These are phyloP conservation scores for Corinectria fuckeliana DNA, from an alignment of 2,329 filamentous ascomycete genomes.

Conservation along the genomic window DNA sequence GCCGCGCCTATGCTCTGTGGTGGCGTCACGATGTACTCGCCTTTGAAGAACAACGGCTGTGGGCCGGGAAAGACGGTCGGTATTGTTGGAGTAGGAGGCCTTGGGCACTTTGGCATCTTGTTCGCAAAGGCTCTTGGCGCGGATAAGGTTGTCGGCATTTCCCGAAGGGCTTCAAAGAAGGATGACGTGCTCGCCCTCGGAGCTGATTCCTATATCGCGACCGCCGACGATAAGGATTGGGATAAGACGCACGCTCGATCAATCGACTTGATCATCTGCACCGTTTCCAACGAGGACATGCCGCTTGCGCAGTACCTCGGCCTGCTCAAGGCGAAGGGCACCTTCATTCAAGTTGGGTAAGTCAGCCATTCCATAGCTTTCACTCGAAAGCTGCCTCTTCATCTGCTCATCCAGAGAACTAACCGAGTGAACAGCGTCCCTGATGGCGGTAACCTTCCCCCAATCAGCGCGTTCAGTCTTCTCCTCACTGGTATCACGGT, in stretches of 20 bases:
- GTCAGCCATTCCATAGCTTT: neutral
- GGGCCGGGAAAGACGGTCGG: constrained; percentile 78
- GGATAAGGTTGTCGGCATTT: constrained; percentile 61
- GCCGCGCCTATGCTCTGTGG: constrained; percentile 85
- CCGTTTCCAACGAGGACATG: constrained; percentile 49
- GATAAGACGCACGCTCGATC: constrained; percentile 57
- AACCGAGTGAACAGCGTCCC: constrained; percentile 25
- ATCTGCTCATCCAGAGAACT: neutral
- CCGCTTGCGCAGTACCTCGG: constrained; percentile 21
- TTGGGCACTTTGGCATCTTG: constrained; percentile 72
- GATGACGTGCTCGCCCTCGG: constrained; percentile 61
- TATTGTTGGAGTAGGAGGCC: constrained; percentile 73
- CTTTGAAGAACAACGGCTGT: constrained; percentile 73
- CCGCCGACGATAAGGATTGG: constrained; percentile 59
- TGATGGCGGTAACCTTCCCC: constrained; percentile 31
- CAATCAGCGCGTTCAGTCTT: constrained; percentile 12
- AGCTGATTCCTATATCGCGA: constrained; percentile 63
- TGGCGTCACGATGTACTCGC: constrained; percentile 78
- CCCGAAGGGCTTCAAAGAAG: constrained; percentile 61
- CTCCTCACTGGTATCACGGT: constrained; percentile 11
- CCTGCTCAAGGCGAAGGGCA: constrained; percentile 57
- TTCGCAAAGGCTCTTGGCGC: constrained; percentile 70
- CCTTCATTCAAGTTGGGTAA: constrained; percentile 64
- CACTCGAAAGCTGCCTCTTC: neutral
- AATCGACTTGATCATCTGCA: constrained; percentile 77